phyloP scores from a whole-genome alignment of 148 eudicot species.

The Rhododendron griersonianum region DNA sequence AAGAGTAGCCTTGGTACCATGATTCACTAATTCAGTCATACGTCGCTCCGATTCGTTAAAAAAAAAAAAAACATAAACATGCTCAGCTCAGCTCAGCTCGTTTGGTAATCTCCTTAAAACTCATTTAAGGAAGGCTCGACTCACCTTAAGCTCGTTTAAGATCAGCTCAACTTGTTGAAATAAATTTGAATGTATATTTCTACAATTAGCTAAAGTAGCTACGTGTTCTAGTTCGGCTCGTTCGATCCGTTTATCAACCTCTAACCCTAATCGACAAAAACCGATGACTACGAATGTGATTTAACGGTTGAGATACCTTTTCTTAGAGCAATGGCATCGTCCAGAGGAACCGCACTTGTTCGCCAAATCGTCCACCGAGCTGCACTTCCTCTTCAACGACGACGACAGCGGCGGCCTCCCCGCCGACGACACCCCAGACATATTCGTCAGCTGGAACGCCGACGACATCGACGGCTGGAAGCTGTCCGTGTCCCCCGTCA shows the following conservation, averaged over 20 bases:
- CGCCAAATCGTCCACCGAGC: conserved; percentile 54
- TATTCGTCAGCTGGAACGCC: conserved; percentile 76
- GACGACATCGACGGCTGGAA: conserved; percentile 73
- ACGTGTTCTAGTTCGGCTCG: neutral
- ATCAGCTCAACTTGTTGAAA: neutral
- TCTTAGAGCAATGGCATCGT: conserved; percentile 88
- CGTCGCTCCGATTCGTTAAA: too few relatives aligned
- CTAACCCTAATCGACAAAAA: neutral
- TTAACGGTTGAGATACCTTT: conserved; percentile 42
- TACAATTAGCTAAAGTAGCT: neutral
- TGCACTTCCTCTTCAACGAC: conserved; percentile 73
- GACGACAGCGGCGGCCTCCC: conserved; percentile 68
- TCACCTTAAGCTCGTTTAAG: neutral
- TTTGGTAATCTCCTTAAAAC: too few relatives aligned
- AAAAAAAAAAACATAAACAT: too few relatives aligned
- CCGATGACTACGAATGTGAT: neutral
- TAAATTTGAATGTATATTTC: neutral
- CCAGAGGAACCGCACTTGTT: conserved; percentile 64
- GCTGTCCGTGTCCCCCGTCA: conserved; percentile 70
- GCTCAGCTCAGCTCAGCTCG: too few relatives aligned
- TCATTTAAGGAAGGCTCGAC: neutral
- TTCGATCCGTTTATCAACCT: neutral
- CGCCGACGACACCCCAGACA: conserved; percentile 65
- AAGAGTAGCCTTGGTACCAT: too few relatives aligned
- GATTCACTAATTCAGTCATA: too few relatives aligned